Evolutionary conservation across 768 basidiomycete genomes (phyloP), one percentile per base, ranked within the genome.

Genomic region (Gloeopeniophorella convolvens): DNA sequence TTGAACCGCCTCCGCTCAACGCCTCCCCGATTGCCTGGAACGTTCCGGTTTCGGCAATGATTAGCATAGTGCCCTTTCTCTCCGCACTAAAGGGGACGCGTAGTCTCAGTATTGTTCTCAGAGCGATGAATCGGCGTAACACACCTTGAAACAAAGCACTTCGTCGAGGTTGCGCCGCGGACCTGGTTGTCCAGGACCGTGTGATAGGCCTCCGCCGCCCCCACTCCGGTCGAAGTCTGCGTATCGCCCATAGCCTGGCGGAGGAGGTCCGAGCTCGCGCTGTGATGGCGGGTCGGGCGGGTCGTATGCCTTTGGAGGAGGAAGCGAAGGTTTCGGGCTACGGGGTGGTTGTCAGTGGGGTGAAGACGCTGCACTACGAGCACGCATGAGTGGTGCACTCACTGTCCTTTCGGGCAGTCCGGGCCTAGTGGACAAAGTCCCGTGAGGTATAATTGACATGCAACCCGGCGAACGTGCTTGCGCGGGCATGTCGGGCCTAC

Each of bases 61-160:
- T 96, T 95, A 16, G 94, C 94, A 63, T 95, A 95, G 63, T 98
- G 95, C 1, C 95, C 95, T 58, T 86, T 85, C 65, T 90, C 83
- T 31, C 89, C 89, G 61, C 93, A 96, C 84, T 91, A 55, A 5
- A 57, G 49, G 42, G 46, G 49, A 58, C 28, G 44, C 9, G 35
- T 15, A 1, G 11, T 34, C 42, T 45, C 45, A 48, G 24, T 48
- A 27, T 31, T 7, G 12, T 30, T 39, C 57, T 36, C 28, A 47
- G 39, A 8, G 5, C 44, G 45, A 36, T 6, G 5, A 42, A 41
- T 50, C 36, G n/a, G 18, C 11, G 36, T 20, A 23, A 59, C 73
- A 50, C 63, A 83, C 86, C 78, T 89, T 93, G 74, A 91, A 90
- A 62, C 91, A 93, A 35, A 86, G 69, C 15, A 93, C 89, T 43